Evolutionary conservation across 768 basidiomycete genomes (phyloP), one percentile per base, ranked within the genome.

Genomic region (Lactarius sp.): DNA sequence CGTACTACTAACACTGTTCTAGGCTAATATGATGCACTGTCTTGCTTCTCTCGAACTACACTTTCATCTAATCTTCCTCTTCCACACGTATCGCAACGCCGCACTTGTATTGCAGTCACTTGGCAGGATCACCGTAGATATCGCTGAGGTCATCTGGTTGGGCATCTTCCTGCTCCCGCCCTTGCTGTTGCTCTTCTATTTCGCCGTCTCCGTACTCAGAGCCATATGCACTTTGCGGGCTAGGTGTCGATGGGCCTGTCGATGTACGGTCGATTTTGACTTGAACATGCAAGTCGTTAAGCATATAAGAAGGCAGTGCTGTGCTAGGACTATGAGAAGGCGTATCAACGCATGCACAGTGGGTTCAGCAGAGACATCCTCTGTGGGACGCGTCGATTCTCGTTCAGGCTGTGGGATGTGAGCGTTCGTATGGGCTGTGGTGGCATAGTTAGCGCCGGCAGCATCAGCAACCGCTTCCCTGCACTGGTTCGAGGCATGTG

Each of bases 401-500:
- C 57, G 52, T 54, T 64, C 62, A 8, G 57, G 62, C 31, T 59
- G 62, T 4, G 57, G 57, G n/a, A n/a, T 64, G 9, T 47, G 56
- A 46, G 22, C 6, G 3, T 36, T 53, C 12, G 49, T 57, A 3
- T 44, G 18, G 39, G 51, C 18, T 8, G 9, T 12, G 9, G 50
- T 8, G 14, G 41, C 34, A 27, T 7, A 37, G 14, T 36, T 36
- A 8, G 9, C 36, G 10, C 42, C n/a, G n/a, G n/a, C 31, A n/a
- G 22, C 10, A 14, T 53, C n/a, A 3, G 52, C 46, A 2, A 37
- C 60, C 6, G 33, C 71, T 67, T 66, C 61, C 64, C 50, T 60
- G 59, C 61, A 77, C 77, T 70, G 3, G 78, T 79, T 64, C 84
- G 81, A 56, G 78, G 22, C 75, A 31, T 79, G 81, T 68, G 63